These are phyloP conservation scores for Trypanosoma mega DNA, from an alignment of 208 protist species.

Conservation along the genomic window DNA sequence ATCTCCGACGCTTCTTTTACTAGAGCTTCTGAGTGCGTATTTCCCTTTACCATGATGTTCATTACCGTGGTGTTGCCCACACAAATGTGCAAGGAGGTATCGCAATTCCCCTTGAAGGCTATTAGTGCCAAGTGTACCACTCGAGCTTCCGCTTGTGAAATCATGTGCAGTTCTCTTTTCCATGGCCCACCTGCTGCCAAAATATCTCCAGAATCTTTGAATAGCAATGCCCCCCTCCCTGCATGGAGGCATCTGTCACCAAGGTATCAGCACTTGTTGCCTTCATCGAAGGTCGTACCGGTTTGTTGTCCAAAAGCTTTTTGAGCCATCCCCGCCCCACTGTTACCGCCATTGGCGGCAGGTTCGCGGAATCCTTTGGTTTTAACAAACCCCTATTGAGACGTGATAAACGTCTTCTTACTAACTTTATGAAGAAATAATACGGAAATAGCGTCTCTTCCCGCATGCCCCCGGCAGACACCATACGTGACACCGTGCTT, in stretches of 20 bases:
- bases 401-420: background rate
- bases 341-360: background rate
- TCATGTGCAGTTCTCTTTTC: background rate
- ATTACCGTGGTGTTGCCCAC: slow-evolving; percentile 6
- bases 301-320: background rate
- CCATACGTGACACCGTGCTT: slow-evolving; percentile 1
- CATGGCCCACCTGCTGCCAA: slow-evolving; percentile 2
- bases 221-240: background rate
- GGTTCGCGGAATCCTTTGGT: background rate
- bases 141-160: background rate
- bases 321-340: background rate
- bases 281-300: background rate
- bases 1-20: background rate
- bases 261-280: background rate
- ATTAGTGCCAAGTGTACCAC: background rate
- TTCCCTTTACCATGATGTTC: slow-evolving; percentile 13
- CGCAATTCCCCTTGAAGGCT: background rate
- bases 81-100: slow-evolving; percentile 4
- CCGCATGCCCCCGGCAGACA: background rate
- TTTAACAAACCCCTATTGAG: background rate
- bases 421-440: slow-evolving; percentile 2
- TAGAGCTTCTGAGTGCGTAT: background rate
- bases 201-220: background rate
- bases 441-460: background rate
- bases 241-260: background rate